Percentiles rank a stretch among this genome's conserved stretches.
phyloP scores from a whole-genome alignment of 2,329 filamentous ascomycete species.

The Ceratocystis diversiconidia region DNA sequence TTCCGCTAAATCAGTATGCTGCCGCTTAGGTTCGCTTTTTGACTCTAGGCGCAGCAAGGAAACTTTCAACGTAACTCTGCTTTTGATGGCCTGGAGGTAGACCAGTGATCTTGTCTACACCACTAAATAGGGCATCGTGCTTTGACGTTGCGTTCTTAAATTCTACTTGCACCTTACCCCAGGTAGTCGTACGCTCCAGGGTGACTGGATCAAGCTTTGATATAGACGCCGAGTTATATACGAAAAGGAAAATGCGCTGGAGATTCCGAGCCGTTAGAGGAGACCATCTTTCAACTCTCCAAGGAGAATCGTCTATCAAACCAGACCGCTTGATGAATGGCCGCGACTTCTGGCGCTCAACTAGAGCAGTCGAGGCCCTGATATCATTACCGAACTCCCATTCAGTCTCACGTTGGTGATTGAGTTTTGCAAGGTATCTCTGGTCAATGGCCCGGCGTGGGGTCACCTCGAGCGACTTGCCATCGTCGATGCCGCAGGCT shows the following conservation, averaged over 20 bases:
- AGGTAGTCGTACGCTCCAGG: conserved; percentile 7
- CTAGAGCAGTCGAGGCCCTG: background rate
- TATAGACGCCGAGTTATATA: conserved; percentile 14
- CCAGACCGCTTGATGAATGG: conserved; percentile 15
- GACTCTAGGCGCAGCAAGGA: background rate
- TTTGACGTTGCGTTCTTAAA: background rate
- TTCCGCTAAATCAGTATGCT: no score
- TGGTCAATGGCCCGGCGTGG: conserved; percentile 6
- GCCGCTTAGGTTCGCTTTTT: background rate
- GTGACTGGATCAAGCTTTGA: conserved; percentile 10
- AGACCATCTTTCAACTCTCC: conserved; percentile 6
- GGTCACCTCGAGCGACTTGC: conserved; percentile 11
- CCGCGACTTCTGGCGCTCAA: conserved; percentile 14
- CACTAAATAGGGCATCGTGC: conserved; percentile 3
- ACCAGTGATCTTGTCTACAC: conserved; percentile 9
- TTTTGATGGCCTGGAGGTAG: conserved; percentile 9
- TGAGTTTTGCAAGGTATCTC: conserved; percentile 1
- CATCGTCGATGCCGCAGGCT: conserved; percentile 12
- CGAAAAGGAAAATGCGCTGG: conserved; percentile 16
- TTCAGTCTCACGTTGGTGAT: background rate
- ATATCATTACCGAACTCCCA: conserved; percentile 16
- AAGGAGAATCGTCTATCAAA: conserved; percentile 12
- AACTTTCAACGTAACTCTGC: background rate
- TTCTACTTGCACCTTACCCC: conserved; percentile 10
- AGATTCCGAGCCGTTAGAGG: conserved; percentile 15